A percentile compares a stretch with the other conserved stretches of the same genome.
Conservation (phyloP, 495 filamentous ascomycete genomes). For the Penicillium steckii region DNA sequence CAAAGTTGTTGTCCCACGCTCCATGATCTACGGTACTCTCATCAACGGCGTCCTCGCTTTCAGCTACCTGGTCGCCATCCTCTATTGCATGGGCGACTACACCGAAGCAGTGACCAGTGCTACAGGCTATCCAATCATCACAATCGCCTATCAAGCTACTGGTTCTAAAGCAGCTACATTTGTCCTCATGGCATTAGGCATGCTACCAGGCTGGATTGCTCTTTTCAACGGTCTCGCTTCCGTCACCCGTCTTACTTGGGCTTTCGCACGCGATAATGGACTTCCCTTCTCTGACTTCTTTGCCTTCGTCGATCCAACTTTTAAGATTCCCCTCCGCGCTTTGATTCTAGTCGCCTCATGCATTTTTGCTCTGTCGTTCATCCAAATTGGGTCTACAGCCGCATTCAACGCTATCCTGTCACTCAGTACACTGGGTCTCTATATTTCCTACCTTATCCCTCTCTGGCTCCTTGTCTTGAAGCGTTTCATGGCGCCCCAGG, state of each 20-base stretch:
- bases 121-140: conserved; percentile 53
- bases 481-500: conserved; percentile 22
- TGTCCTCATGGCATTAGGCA: conserved; percentile 41
- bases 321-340: conserved; percentile 48
- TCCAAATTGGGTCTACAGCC: conserved; percentile 41
- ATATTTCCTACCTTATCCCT: conserved; percentile 44
- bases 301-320: conserved; percentile 37
- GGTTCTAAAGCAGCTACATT: conserved; percentile 43
- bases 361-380: conserved; percentile 32
- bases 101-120: conserved; percentile 29
- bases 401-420: conserved; percentile 46
- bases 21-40: conserved; percentile 39
- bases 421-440: conserved; percentile 35
- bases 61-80: conserved; percentile 36
- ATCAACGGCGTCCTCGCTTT: conserved; percentile 44
- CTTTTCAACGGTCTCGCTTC: conserved; percentile 51
- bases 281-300: conserved; percentile 55
- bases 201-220: conserved; percentile 39
- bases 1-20: conserved; percentile 33
- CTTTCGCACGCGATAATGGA: conserved; percentile 61
- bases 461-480: conserved; percentile 37
- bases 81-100: conserved; percentile 45
- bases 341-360: conserved; percentile 14
- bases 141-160: conserved; percentile 50
- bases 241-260: conserved; percentile 54